Evolutionary conservation across 2,329 filamentous ascomycete species (phyloP).

Genomic region (Lithohypha guttulata): DNA sequence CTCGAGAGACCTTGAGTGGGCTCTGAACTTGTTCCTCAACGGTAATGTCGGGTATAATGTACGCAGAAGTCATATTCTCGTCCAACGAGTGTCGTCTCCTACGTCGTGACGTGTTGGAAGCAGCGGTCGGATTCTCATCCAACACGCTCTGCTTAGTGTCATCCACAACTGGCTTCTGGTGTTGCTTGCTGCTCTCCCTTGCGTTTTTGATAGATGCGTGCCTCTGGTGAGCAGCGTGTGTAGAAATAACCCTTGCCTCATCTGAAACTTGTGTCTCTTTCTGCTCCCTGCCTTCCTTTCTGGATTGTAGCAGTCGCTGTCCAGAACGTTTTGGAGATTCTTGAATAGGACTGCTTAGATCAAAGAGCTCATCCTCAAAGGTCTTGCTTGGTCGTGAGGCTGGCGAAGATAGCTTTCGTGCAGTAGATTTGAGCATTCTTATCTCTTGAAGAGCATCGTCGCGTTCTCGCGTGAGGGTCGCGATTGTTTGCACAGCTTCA

Average conservation of each 20-base stretch:
- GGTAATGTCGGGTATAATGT: conserved; percentile 54
- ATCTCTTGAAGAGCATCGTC: conserved; percentile 20
- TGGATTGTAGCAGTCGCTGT: conserved; percentile 10
- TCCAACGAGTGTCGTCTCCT: conserved; percentile 37
- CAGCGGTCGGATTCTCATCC: conserved; percentile 24
- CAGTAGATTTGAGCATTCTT: conserved; percentile 15
- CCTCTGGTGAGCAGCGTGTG: conserved; percentile 11
- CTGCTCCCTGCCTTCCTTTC: conserved; percentile 10
- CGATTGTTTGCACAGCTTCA: conserved; percentile 21
- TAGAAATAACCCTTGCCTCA: conserved; percentile 19
- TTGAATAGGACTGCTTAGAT: conserved; percentile 18
- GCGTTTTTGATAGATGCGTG: conserved; percentile 7
- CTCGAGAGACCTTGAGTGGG: conserved; percentile 25
- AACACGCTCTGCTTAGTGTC: conserved; percentile 20
- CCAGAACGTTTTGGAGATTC: conserved; percentile 15
- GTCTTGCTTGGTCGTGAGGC: conserved; percentile 10
- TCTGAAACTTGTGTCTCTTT: conserved; percentile 18
- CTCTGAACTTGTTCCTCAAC: conserved; percentile 27
- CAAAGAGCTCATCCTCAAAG: conserved; percentile 21
- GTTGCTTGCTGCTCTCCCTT: conserved; percentile 9
- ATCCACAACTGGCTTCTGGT: conserved; percentile 14
- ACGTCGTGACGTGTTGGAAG: conserved; percentile 39
- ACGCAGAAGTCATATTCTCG: conserved; percentile 52
- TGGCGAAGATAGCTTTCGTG: conserved; percentile 14
- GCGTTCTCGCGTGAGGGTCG: conserved; percentile 19